These are phyloP conservation scores for Mucor racemosus DNA, from an alignment of 371 early-diverging fungal genomes.

Conservation along the genomic window DNA sequence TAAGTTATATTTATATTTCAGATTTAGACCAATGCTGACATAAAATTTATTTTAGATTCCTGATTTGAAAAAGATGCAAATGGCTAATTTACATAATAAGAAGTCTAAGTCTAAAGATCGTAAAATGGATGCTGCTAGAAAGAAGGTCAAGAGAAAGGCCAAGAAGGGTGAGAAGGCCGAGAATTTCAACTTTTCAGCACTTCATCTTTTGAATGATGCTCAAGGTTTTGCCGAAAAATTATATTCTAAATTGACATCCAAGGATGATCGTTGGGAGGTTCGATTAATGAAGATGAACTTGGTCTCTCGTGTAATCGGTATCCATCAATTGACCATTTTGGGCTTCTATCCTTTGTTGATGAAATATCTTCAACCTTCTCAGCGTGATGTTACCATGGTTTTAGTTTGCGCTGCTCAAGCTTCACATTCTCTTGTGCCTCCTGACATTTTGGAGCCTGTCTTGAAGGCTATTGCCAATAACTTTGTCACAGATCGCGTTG, in stretches of 20 bases:
- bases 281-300: constrained; percentile 91
- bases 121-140: constrained; percentile 74
- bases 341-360: constrained; percentile 88
- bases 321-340: constrained; percentile 89
- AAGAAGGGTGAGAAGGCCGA: constrained; percentile 72
- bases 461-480: constrained; percentile 91
- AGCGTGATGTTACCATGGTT: constrained; percentile 92
- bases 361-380: constrained; percentile 92
- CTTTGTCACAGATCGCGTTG: constrained; percentile 90
- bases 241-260: constrained; percentile 70
- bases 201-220: constrained; percentile 94
- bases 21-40: not conserved
- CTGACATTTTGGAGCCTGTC: constrained; percentile 86
- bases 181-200: constrained; percentile 88
- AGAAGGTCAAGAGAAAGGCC: constrained; percentile 67
- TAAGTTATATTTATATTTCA: constrained; percentile 41
- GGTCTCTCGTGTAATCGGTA: constrained; percentile 90
- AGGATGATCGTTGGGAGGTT: constrained; percentile 85
- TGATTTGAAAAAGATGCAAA: constrained; percentile 78
- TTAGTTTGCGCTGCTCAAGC: constrained; percentile 91
- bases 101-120: constrained; percentile 82
- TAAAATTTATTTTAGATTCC: constrained; percentile 32
- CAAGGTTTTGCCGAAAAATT: constrained; percentile 94
- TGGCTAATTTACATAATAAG: constrained; percentile 76
- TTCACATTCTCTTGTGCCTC: constrained; percentile 90